A percentile compares a stretch with the other conserved stretches of the same genome.
Conservation (phyloP, 306 rosid species). For the Pyrus communis region DNA sequence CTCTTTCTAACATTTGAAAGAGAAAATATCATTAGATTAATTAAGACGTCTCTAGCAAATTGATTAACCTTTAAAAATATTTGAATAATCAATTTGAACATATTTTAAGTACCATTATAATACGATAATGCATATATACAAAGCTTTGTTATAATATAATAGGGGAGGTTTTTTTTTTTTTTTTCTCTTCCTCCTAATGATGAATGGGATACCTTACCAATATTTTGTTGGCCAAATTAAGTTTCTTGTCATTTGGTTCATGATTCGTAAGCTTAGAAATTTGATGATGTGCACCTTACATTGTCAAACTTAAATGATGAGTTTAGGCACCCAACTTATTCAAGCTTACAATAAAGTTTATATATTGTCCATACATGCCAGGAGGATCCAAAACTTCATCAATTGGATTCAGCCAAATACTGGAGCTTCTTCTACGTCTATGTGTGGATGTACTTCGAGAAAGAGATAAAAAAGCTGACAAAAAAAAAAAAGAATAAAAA, state of each 20-base stretch:
- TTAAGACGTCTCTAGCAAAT: too few relatives aligned
- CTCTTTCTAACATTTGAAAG: too few relatives aligned
- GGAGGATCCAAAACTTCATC: too few relatives aligned
- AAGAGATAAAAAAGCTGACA: too few relatives aligned
- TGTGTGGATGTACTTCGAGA: too few relatives aligned
- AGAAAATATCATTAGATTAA: too few relatives aligned
- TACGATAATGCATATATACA: not conserved
- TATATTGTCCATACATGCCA: too few relatives aligned
- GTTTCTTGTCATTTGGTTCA: not conserved
- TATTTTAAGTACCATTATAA: not conserved
- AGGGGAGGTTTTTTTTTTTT: not conserved
- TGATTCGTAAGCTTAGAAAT: not conserved
- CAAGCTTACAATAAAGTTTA: not conserved
- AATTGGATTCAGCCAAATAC: too few relatives aligned
- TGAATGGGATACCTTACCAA: not conserved
- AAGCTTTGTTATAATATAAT: not conserved
- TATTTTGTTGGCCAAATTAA: not conserved
- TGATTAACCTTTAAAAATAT: too few relatives aligned
- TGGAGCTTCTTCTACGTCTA: too few relatives aligned
- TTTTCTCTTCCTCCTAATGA: not conserved
- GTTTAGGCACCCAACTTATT: not conserved
- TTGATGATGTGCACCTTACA: not conserved
- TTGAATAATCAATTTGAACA: not conserved
- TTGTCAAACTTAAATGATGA: not conserved
- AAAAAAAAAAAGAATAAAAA: too few relatives aligned